Percentiles rank a stretch among this genome's conserved stretches.
Conservation (phyloP, 73 alveolate species). For the Effrenium voratum region DNA sequence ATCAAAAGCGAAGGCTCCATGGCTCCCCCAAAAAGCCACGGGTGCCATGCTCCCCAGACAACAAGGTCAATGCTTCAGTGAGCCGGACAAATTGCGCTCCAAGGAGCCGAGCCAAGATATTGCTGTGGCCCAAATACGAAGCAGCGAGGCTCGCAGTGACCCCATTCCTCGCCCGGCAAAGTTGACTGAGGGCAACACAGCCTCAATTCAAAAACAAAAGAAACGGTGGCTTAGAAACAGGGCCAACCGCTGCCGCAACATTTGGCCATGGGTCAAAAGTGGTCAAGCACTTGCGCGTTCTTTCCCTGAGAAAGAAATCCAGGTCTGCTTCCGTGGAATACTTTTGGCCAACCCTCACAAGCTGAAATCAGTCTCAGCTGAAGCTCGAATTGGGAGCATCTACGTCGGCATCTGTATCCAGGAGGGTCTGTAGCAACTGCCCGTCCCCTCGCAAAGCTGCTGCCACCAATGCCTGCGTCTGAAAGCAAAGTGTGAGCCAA, state of each 20-base stretch:
- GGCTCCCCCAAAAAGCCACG: too few relatives aligned
- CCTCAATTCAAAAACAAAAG: too few relatives aligned
- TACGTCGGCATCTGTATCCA: slow-evolving; percentile 36
- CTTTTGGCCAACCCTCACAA: too few relatives aligned
- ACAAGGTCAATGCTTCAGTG: neutral
- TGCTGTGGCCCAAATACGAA: slow-evolving; percentile 55
- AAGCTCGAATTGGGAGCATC: slow-evolving; percentile 10
- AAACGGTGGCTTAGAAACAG: too few relatives aligned
- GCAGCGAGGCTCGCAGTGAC: slow-evolving; percentile 68
- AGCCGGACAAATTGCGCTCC: neutral
- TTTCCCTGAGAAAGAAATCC: too few relatives aligned
- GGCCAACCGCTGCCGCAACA: too few relatives aligned
- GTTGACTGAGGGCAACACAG: neutral
- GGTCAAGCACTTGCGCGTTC: too few relatives aligned
- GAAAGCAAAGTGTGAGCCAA: neutral
- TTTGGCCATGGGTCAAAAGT: too few relatives aligned
- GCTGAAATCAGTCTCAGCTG: too few relatives aligned
- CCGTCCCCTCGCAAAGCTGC: slow-evolving; percentile 51
- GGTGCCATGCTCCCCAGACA: too few relatives aligned
- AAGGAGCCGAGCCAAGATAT: neutral
- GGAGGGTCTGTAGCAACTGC: neutral
- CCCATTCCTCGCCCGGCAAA: slow-evolving; percentile 48
- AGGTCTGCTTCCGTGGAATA: too few relatives aligned
- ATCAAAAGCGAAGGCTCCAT: too few relatives aligned
- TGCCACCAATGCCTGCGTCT: slow-evolving; percentile 39